phyloP scores from a whole-genome alignment of 176 grass and related monocot genomes.

The Eleusine coracana region DNA sequence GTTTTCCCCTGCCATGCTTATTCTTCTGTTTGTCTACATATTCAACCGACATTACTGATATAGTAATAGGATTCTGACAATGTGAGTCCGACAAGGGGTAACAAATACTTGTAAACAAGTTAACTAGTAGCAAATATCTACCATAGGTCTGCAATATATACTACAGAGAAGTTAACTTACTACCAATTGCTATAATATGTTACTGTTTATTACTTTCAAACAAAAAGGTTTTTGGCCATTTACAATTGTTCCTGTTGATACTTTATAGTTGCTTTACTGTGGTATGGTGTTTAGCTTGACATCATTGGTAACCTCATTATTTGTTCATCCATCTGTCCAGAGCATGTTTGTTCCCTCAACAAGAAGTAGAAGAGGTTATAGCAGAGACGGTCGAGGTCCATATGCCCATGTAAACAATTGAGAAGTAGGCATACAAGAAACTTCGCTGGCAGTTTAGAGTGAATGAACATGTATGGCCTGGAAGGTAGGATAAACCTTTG shows the following conservation, averaged over 20 bases:
- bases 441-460: slow-evolving; percentile 8
- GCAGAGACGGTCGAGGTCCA: slow-evolving; percentile 45
- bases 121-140: slow-evolving; percentile 13
- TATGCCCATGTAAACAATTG: slow-evolving; percentile 51
- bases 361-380: slow-evolving; percentile 48
- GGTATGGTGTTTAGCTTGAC: background rate
- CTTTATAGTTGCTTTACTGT: slow-evolving; percentile 15
- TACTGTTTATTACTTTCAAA: slow-evolving; percentile 9
- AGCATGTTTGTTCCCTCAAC: slow-evolving; percentile 46
- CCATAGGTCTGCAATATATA: background rate
- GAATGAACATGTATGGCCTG: slow-evolving; percentile 9
- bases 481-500: slow-evolving; percentile 22
- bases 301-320: slow-evolving; percentile 30
- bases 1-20: background rate
- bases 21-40: slow-evolving; percentile 10
- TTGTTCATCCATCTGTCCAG: slow-evolving; percentile 56
- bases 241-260: background rate
- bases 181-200: background rate
- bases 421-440: slow-evolving; percentile 27
- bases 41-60: background rate
- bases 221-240: slow-evolving; percentile 14
- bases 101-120: background rate
- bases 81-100: background rate
- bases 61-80: background rate
- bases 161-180: slow-evolving; percentile 5